Conservation (phyloP, 108 stramenopile species). For the Fistulifera pelliculosa region DNA sequence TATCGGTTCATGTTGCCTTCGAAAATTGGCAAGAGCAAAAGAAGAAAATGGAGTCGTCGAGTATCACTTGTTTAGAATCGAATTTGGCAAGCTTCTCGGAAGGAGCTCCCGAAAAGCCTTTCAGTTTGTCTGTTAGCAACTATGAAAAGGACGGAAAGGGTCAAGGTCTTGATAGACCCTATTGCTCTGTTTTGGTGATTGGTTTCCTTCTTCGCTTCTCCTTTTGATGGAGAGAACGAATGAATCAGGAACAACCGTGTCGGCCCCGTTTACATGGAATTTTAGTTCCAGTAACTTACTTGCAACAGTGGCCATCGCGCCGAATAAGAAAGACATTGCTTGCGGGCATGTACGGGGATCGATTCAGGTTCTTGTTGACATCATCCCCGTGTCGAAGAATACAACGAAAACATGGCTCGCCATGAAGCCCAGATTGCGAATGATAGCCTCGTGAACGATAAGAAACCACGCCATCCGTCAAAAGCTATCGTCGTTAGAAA, state of each 20-base stretch:
- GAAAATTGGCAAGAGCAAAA: background rate
- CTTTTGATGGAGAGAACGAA: constrained; percentile 18
- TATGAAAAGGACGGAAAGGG: background rate
- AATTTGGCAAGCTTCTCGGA: background rate
- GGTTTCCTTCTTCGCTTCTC: constrained; percentile 11
- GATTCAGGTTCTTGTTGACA: constrained; percentile 41
- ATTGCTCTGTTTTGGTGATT: constrained; percentile 11
- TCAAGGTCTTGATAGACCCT: constrained; percentile 1
- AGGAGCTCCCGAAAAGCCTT: background rate
- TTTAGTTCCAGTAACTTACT: constrained; percentile 15
- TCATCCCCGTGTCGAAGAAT: constrained; percentile 33
- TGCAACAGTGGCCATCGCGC: constrained; percentile 16
- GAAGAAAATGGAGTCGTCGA: constrained; percentile 1
- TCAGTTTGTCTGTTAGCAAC: constrained; percentile 16
- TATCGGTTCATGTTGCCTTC: background rate
- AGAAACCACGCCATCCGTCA: constrained; percentile 32
- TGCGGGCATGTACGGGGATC: constrained; percentile 41
- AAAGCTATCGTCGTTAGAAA: constrained; percentile 29
- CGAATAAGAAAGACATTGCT: constrained; percentile 30
- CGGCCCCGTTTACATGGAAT: constrained; percentile 7
- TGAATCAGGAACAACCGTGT: background rate
- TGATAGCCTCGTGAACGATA: background rate
- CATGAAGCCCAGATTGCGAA: background rate
- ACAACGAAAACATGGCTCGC: constrained; percentile 13
- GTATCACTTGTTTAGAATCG: background rate